Percentiles rank a stretch among this genome's conserved stretches.
Conservation (phyloP, 2,329 filamentous ascomycete genomes). For the Chrysoporthe deuterocubensis region DNA sequence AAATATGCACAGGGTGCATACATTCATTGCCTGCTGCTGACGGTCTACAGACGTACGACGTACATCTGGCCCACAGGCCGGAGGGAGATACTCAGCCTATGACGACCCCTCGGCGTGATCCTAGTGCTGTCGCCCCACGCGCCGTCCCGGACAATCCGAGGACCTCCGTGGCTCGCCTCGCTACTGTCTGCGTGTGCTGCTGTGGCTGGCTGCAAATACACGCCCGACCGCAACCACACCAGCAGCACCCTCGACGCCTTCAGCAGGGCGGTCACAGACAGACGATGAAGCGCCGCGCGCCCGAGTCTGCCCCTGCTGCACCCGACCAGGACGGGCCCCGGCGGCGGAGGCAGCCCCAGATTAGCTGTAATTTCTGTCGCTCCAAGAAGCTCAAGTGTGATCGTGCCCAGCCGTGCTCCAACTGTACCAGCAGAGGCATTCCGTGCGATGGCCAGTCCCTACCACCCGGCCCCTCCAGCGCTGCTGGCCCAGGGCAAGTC, state of each 20-base stretch:
- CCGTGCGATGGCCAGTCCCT: slow-evolving; percentile 32
- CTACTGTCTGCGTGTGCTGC: too few species aligned
- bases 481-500: slow-evolving; percentile 4
- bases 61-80: too few species aligned
- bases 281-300: slow-evolving; percentile 22
- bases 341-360: slow-evolving; percentile 36
- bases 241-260: not conserved
- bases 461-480: not conserved
- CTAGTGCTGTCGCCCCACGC: not conserved
- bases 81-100: not conserved
- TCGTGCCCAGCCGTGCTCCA: slow-evolving; percentile 35
- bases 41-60: too few species aligned
- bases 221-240: not conserved
- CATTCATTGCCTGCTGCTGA: too few species aligned
- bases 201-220: too few species aligned
- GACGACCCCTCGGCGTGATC: not conserved
- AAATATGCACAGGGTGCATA: too few species aligned
- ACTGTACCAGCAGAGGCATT: slow-evolving; percentile 35
- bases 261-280: not conserved
- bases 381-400: slow-evolving; percentile 41
- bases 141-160: slow-evolving; percentile 8
- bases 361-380: slow-evolving; percentile 39
- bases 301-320: not conserved
- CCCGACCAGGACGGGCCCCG: slow-evolving; percentile 4
- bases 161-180: not conserved